phyloP scores from a whole-genome alignment of 2,329 filamentous ascomycete genomes.

The Cercospora zeae-maydis region DNA sequence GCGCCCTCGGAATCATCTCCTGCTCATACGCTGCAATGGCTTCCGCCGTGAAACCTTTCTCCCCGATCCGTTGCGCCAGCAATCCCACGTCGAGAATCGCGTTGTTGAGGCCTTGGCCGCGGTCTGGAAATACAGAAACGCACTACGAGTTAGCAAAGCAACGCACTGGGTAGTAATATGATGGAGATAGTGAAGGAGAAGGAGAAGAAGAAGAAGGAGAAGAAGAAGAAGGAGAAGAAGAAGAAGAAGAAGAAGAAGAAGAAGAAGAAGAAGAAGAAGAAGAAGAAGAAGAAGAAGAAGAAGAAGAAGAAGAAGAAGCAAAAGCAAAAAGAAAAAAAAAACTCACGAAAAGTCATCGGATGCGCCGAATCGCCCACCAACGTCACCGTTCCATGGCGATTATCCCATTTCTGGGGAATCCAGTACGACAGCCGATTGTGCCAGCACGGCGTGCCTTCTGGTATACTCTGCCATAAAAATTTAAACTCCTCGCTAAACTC shows the following conservation, averaged over 20 bases:
- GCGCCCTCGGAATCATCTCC: constrained; percentile 21
- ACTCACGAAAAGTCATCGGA: constrained; percentile 39
- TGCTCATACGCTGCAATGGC: constrained; percentile 17
- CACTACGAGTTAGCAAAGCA: not conserved
- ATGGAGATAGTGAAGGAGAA: no score
- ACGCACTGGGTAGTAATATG: no score
- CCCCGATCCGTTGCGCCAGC: constrained; percentile 16
- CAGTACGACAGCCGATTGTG: constrained; percentile 26
- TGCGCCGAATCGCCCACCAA: constrained; percentile 42
- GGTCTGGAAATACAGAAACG: constrained; percentile 21
- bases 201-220: not conserved
- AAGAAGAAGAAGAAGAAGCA: no score
- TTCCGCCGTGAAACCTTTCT: constrained; percentile 9
- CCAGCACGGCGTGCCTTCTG: constrained; percentile 22
- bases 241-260: no score
- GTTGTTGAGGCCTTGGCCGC: constrained; percentile 49
- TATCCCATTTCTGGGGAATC: constrained; percentile 29
- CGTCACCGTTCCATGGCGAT: constrained; percentile 29
- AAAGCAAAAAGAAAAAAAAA: no score
- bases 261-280: no score
- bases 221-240: no score
- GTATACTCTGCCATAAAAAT: constrained; percentile 18
- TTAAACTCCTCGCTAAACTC: constrained; percentile 17
- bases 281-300: no score
- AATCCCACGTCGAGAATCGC: constrained; percentile 39